Evolutionary conservation across 768 basidiomycete genomes (phyloP).

Genomic region (Suillus placidus): DNA sequence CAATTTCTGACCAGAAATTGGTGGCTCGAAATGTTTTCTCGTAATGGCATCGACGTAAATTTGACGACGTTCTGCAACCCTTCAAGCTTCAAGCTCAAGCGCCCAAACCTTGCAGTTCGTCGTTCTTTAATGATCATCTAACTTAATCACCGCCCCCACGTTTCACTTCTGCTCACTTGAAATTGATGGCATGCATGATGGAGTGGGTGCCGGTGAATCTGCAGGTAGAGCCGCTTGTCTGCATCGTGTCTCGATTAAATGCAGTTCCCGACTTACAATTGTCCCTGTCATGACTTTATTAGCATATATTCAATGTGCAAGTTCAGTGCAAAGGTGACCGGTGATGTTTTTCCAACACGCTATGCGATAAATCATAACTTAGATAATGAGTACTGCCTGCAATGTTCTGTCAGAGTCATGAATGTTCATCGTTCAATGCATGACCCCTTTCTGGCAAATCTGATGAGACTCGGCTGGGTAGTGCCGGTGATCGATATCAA

Average conservation of each 20-base stretch:
- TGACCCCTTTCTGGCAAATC: not conserved
- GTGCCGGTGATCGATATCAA: not conserved
- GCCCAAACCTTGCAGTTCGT: not conserved
- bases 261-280: not conserved
- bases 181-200: not conserved
- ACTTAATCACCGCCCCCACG: conserved; percentile 17
- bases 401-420: too few relatives aligned
- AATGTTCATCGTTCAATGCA: too few relatives aligned
- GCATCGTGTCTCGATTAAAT: not conserved
- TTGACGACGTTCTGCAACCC: not conserved
- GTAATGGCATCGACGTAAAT: not conserved
- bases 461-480: not conserved
- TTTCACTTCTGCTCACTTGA: not conserved
- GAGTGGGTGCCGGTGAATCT: not conserved
- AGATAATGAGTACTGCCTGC: not conserved
- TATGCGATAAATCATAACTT: not conserved
- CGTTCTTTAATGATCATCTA: not conserved
- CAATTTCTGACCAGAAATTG: not conserved
- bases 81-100: not conserved
- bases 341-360: not conserved
- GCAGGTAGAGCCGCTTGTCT: not conserved
- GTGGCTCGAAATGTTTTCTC: not conserved
- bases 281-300: not conserved
- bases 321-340: not conserved
- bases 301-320: not conserved